Evolutionary conservation across 2,329 filamentous ascomycete species (phyloP).

Genomic region (Nemania sp.): DNA sequence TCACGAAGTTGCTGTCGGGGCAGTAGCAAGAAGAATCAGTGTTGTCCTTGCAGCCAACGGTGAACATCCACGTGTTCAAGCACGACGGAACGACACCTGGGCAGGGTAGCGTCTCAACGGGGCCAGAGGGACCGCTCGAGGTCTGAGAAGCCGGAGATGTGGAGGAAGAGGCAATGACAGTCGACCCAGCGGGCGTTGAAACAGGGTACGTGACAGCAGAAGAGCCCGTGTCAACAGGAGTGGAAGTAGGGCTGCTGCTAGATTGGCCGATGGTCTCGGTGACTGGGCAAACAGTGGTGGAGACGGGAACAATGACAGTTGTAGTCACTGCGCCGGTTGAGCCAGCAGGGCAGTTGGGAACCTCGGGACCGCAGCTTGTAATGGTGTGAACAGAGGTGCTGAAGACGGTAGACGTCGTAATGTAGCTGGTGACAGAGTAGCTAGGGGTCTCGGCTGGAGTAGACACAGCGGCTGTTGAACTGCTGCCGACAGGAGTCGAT

Average conservation of each 20-base stretch:
- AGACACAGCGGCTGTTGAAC: constrained; percentile 30
- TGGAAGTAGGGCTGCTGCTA: background rate
- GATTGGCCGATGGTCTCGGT: constrained; percentile 51
- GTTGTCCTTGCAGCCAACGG: constrained; percentile 79
- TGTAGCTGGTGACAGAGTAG: constrained; percentile 43
- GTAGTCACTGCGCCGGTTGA: constrained; percentile 53
- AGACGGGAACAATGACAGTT: constrained; percentile 58
- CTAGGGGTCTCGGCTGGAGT: constrained; percentile 23
- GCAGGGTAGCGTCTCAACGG: constrained; percentile 55
- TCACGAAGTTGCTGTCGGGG: constrained; percentile 73
- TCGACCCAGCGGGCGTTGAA: constrained; percentile 23
- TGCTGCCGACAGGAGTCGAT: constrained; percentile 17
- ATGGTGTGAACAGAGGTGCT: constrained; percentile 54
- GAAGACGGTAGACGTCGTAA: constrained; percentile 54
- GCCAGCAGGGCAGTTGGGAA: constrained; percentile 52
- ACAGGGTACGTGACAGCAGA: constrained; percentile 32
- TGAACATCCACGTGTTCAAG: constrained; percentile 85
- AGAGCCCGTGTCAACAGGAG: constrained; percentile 9
- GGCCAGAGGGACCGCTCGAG: constrained; percentile 36
- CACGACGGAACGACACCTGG: constrained; percentile 81
- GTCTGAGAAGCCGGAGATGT: constrained; percentile 37
- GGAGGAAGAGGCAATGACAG: constrained; percentile 35
- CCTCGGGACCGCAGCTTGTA: constrained; percentile 54
- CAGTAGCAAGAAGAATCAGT: constrained; percentile 85
- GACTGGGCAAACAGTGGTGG: constrained; percentile 64